phyloP scores from a whole-genome alignment of 2,329 filamentous ascomycete genomes.

The Rutstroemia sp. region DNA sequence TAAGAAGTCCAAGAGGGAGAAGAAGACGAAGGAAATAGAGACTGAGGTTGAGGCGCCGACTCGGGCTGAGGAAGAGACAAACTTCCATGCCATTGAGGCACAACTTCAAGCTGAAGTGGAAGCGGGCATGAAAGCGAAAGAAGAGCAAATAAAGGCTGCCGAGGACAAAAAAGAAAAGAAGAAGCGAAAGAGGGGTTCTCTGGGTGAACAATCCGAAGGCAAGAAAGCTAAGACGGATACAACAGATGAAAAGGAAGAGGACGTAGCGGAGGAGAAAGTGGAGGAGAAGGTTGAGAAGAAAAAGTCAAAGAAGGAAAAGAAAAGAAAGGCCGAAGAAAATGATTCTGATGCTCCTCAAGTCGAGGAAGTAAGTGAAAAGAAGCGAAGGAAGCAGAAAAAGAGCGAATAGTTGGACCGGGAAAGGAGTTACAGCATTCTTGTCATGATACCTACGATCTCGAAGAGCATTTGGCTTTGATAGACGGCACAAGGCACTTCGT shows the following conservation, averaged over 20 bases:
- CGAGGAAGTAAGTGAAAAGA: background rate
- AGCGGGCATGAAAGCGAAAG: slow-evolving; percentile 13
- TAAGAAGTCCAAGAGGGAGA: slow-evolving; percentile 52
- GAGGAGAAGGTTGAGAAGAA: slow-evolving; percentile 1
- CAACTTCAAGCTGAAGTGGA: slow-evolving; percentile 20
- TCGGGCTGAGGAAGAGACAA: slow-evolving; percentile 10
- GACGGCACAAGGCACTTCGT: background rate
- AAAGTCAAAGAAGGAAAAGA: background rate
- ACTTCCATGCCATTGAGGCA: slow-evolving; percentile 18
- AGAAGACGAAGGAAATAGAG: slow-evolving; percentile 39
- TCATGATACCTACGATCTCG: background rate
- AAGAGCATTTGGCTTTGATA: background rate
- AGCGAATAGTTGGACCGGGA: background rate
- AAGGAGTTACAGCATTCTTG: background rate
- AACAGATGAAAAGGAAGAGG: slow-evolving; percentile 1
- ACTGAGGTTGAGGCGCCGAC: slow-evolving; percentile 39
- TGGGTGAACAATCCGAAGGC: slow-evolving; percentile 1
- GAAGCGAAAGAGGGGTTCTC: slow-evolving; percentile 11
- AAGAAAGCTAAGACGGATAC: slow-evolving; percentile 13
- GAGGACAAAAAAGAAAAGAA: slow-evolving; percentile 16
- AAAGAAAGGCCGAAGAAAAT: slow-evolving; percentile 3
- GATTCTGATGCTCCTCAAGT: background rate
- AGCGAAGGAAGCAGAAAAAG: background rate
- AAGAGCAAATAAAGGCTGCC: slow-evolving; percentile 10
- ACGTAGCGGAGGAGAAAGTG: slow-evolving; percentile 1